Evolutionary conservation across 768 basidiomycete species (phyloP).

Genomic region (Amanita muscaria): DNA sequence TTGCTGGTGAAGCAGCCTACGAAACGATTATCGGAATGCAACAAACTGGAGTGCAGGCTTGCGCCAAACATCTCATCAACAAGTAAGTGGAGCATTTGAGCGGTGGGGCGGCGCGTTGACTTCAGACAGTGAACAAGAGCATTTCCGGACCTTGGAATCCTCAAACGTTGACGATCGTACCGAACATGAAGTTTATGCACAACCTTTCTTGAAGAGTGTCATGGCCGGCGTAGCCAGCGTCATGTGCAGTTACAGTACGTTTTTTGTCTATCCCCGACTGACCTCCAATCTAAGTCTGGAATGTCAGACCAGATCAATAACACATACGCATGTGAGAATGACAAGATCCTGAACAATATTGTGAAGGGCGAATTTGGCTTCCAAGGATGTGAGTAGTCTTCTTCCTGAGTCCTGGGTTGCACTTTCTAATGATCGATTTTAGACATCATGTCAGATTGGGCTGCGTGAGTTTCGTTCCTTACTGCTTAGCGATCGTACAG

Average conservation of each 20-base stretch:
- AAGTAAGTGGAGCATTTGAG: conserved; percentile 37
- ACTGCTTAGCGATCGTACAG: background rate
- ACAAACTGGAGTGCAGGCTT: conserved; percentile 70
- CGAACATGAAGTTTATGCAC: conserved; percentile 65
- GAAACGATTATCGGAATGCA: conserved; percentile 85
- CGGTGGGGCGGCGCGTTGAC: background rate
- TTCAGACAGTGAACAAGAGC: conserved; percentile 54
- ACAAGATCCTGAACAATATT: conserved; percentile 62
- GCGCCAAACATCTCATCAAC: conserved; percentile 76
- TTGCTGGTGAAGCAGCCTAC: conserved; percentile 68
- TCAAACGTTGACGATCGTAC: conserved; percentile 78
- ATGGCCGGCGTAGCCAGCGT: conserved; percentile 66
- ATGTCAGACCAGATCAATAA: conserved; percentile 54
- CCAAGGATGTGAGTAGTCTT: conserved; percentile 50
- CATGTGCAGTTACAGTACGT: conserved; percentile 72
- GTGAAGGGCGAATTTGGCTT: conserved; percentile 70
- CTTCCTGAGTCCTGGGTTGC: background rate
- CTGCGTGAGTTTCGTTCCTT: conserved; percentile 30
- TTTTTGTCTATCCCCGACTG: background rate
- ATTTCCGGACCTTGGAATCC: conserved; percentile 41
- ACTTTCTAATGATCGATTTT: background rate
- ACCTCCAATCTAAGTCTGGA: background rate
- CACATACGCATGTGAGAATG: conserved; percentile 70
- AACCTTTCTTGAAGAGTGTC: conserved; percentile 61
- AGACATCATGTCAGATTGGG: conserved; percentile 73